These are phyloP conservation scores for Logfia minima DNA, from an alignment of 129 eudicot genomes.

Conservation along the genomic window DNA sequence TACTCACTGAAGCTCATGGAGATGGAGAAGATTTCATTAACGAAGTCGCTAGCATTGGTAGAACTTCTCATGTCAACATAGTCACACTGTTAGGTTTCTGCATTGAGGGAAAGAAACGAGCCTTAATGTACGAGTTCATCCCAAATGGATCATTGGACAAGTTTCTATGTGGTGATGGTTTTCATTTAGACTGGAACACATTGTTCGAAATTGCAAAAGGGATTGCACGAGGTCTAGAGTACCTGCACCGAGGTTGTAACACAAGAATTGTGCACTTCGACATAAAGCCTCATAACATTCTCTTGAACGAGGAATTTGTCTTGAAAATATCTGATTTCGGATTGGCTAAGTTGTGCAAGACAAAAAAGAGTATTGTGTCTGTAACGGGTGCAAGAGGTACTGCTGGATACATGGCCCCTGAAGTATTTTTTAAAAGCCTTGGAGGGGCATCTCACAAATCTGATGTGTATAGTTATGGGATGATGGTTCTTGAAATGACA, in stretches of 20 bases:
- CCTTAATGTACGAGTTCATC: background rate
- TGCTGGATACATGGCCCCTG: background rate
- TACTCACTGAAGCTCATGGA: background rate
- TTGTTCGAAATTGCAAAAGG: background rate
- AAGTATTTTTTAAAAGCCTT: background rate
- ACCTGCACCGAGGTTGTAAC: background rate
- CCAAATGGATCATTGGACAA: background rate
- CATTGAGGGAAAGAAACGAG: background rate
- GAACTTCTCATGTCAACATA: background rate
- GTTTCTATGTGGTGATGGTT: background rate
- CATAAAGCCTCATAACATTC: conserved; percentile 1
- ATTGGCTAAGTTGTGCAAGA: conserved; percentile 1
- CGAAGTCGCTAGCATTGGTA: background rate
- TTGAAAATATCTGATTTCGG: background rate
- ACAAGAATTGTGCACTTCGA: background rate
- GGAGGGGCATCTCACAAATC: background rate
- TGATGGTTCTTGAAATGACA: conserved; percentile 7
- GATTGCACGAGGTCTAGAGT: background rate
- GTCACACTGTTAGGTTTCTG: background rate
- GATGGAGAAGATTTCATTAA: conserved; percentile 7
- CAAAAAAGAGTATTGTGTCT: background rate
- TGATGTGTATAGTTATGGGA: conserved; percentile 1
- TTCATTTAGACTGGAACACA: background rate
- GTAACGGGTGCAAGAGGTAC: conserved; percentile 1
- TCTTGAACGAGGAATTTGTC: background rate